Base-by-base conservation (phyloP, 441 rosid species). In the Populus trichocarpa region DNA sequence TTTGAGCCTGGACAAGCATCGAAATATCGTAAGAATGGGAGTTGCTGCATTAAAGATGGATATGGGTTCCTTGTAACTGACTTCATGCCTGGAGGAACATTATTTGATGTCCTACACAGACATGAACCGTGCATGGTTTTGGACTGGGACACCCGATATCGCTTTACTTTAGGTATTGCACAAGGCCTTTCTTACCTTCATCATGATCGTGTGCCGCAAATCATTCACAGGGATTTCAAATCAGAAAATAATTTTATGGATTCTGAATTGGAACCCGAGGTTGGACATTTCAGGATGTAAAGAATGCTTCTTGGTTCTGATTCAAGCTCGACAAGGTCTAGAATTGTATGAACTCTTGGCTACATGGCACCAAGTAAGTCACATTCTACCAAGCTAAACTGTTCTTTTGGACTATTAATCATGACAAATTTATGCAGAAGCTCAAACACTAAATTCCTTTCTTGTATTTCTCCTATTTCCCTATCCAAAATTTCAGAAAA, bases 291-390 rank as follows among this genome's bases (percentile, higher is more conserved):
- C n/a, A 87, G 92, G 57, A 78, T 73, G 42, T 85, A 86, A 6
- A 89, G 85, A 72, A 77, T 85, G 66, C 76, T 86, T 38, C n/a
- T 22, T 28, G 84, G 76, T 40, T 75, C 84, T 40, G 78, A 82
- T 75, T 80, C 80, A 6, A 74, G 78, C 75, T 77, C 87, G 64
- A 79, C 82, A 72, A 86, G 75, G 83, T 89, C 89, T 7, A 72
- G 71, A n/a, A 80, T 85, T 14, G 86, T 79, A 1, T 89, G 88
- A 79, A 86, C 92, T 20, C 75, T 85, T 4, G 90, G 89, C 35
- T 87, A 87, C 73, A 89, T 89, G n/a, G 89, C 89, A 80, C 89
- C 92, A 82, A 90, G 89, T 81, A 64, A 28, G 76, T 28, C 67
- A 50, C 65, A 53, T 68, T 22, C 26, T 57, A 61, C 33, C 9